Evolutionary conservation across 306 rosid species (phyloP), one percentile per base, ranked within the genome.

Genomic region (Vachellia pachyceras): DNA sequence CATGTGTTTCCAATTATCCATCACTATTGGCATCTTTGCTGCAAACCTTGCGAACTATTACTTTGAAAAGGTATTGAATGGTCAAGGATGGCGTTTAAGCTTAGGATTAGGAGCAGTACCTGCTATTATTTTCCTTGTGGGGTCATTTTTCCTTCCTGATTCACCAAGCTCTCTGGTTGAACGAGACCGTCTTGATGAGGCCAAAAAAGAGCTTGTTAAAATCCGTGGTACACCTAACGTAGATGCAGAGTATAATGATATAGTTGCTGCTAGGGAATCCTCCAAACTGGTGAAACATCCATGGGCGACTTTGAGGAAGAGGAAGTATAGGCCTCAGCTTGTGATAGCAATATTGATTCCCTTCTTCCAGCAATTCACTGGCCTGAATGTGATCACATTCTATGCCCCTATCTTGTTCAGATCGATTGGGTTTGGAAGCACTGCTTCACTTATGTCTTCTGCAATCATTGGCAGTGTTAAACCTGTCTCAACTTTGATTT

Each of bases 301-400:
- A 25, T 94, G 97, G 96, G 3, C 2, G 11, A 79, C 88, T 9
- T 67, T 88, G 65, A 35, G 45, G 15, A 12, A 81, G 49, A 90
- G 86, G 20, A 89, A 92, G 82, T 92, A 92, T 6, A 89, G 96
- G 64, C 94, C 97, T 2, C 96, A 92, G n/a, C 89, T 92, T 2
- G 67, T 75, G 5, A 79, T 94, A 4, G 93, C 97, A 69, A 36
- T 94, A 22, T 73, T 42, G 29, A 94, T 92, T 11, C 98, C 96
- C 1, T 87, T 92, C 36, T 94, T 94, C 64, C 97, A 94, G 75
- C 97, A 94, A 75, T 86, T 94, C 74, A 94, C 98, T 5, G 98
- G 96, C 69, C 79, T 87, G 71, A 92, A 92, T 65, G 96, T 89
- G 45, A 91, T 92, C 85, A 90, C 96, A 1, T 90, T 94, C 78